These are phyloP conservation scores for Chloranthus sessilifolius DNA, from an alignment of 164 flowering plant genomes.

Conservation along the genomic window DNA sequence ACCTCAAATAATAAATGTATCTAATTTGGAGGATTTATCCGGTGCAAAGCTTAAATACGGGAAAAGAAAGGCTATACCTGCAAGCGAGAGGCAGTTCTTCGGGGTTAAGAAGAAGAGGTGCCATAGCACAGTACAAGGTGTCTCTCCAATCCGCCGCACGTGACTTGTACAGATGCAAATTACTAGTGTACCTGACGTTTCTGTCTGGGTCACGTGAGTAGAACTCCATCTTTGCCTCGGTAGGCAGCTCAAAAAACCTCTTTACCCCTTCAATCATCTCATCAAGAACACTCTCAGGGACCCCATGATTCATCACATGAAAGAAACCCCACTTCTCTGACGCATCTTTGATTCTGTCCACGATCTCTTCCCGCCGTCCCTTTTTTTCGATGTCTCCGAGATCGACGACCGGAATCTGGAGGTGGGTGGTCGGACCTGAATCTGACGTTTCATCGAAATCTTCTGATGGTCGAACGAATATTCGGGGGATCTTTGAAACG, in stretches of 20 bases:
- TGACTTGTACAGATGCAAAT: slow-evolving; percentile 18
- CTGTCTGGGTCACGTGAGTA: slow-evolving; percentile 4
- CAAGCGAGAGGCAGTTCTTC: slow-evolving; percentile 13
- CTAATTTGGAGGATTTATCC: no score
- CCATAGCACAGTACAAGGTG: slow-evolving; percentile 11
- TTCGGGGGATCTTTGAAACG: slow-evolving; percentile 8
- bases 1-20: no score
- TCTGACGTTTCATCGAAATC: no score
- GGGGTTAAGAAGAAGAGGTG: slow-evolving; percentile 1
- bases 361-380: background rate
- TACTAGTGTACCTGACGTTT: slow-evolving; percentile 12
- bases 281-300: slow-evolving; percentile 11
- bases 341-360: slow-evolving; percentile 16
- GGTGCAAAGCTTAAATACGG: no score
- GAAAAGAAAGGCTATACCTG: background rate
- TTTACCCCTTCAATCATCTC: background rate
- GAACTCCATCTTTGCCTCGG: slow-evolving; percentile 5
- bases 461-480: slow-evolving; percentile 11
- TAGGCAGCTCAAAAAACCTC: slow-evolving; percentile 4
- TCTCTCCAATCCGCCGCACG: slow-evolving; percentile 29
- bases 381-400: slow-evolving; percentile 5
- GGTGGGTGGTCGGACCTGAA: background rate
- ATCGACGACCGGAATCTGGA: slow-evolving; percentile 21
- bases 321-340: slow-evolving; percentile 21
- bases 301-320: slow-evolving; percentile 22